Percentiles rank a stretch among this genome's conserved stretches.
Conservation (phyloP, 495 filamentous ascomycete species). For the Trichoderma virens region DNA sequence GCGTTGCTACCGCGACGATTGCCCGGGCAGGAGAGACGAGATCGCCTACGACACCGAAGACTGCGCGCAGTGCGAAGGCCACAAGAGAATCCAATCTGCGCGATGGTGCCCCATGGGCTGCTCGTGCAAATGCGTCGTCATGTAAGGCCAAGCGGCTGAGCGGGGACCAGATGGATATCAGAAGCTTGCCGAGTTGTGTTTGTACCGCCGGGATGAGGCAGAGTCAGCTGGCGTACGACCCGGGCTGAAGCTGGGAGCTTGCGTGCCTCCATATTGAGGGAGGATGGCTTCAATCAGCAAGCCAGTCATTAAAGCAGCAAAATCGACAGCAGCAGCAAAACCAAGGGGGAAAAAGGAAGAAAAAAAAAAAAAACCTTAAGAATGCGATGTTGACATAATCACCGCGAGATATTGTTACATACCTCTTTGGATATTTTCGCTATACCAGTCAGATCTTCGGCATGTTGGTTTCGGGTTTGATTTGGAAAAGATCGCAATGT, state of each 20-base stretch:
- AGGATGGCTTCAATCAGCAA: too few species aligned
- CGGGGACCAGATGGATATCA: background rate
- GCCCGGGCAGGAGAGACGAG: background rate
- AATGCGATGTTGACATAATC: background rate
- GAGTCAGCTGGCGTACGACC: too few species aligned
- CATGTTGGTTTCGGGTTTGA: background rate
- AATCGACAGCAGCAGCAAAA: too few species aligned
- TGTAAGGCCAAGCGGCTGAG: background rate
- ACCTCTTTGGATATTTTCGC: background rate
- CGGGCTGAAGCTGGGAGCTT: too few species aligned
- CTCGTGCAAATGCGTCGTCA: slow-evolving; percentile 10
- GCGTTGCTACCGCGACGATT: slow-evolving; percentile 3
- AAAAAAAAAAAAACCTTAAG: background rate
- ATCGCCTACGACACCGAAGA: background rate
- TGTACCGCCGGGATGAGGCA: background rate
- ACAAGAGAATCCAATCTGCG: background rate
- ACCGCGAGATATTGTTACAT: background rate
- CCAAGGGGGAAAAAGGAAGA: too few species aligned
- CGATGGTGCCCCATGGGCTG: slow-evolving; percentile 10
- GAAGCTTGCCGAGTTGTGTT: background rate
- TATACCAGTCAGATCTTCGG: background rate
- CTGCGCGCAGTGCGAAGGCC: slow-evolving; percentile 6
- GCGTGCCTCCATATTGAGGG: too few species aligned
- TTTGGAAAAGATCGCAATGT: background rate
- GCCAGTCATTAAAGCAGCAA: too few species aligned